Evolutionary conservation across 169 alveolate genomes (phyloP).

Genomic region (Cystoisospora suis): DNA sequence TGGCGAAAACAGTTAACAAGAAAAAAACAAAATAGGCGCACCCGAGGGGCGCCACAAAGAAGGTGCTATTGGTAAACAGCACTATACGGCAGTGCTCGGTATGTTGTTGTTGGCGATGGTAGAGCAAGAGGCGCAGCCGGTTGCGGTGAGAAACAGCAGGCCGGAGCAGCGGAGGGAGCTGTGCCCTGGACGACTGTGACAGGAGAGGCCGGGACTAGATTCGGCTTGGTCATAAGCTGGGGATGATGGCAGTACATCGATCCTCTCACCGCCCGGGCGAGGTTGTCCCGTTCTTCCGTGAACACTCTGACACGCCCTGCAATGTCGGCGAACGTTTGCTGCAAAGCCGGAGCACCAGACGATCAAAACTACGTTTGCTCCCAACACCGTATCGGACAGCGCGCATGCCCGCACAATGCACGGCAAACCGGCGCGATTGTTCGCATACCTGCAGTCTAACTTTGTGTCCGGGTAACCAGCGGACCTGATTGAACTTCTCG

Average conservation of each 20-base stretch:
- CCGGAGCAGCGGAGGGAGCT: background rate
- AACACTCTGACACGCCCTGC: constrained; percentile 67
- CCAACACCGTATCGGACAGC: background rate
- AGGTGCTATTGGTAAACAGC: background rate
- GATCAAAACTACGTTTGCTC: background rate
- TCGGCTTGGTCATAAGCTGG: constrained; percentile 55
- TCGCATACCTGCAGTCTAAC: constrained; percentile 69
- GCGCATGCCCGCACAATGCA: background rate
- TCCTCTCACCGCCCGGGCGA: constrained; percentile 41
- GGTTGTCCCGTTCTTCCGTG: constrained; percentile 53
- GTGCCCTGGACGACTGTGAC: constrained; percentile 27
- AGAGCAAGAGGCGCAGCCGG: background rate
- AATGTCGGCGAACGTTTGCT: constrained; percentile 71
- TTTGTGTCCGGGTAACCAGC: constrained; percentile 91
- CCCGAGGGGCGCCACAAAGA: no score
- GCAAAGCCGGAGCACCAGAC: background rate
- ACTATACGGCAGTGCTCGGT: background rate
- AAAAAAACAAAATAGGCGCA: no score
- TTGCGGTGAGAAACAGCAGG: background rate
- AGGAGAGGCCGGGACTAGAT: constrained; percentile 21
- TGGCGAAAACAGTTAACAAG: no score
- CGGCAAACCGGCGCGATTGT: background rate
- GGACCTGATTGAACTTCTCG: constrained; percentile 81
- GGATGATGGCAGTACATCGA: constrained; percentile 59
- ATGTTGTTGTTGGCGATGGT: background rate